phyloP scores from a whole-genome alignment of 345 rosid genomes.

The Eucalyptus shirleyi region DNA sequence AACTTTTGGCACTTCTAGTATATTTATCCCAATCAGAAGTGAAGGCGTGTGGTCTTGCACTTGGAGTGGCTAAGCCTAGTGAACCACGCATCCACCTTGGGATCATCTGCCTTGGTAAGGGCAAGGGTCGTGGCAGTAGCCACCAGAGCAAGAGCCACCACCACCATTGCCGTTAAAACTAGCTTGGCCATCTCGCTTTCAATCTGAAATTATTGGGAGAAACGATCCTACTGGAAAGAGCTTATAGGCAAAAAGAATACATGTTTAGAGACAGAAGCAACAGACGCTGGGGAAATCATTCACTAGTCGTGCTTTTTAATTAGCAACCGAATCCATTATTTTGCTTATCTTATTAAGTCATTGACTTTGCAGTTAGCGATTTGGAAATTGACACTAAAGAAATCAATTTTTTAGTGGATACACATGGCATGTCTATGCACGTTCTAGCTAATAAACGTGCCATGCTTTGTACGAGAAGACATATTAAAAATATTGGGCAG shows the following conservation, averaged over 20 bases:
- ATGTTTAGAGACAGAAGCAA: not conserved
- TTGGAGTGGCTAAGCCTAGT: not conserved
- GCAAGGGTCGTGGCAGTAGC: slow-evolving; percentile 4
- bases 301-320: not conserved
- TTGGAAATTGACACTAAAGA: too few relatives aligned
- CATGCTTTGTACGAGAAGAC: too few relatives aligned
- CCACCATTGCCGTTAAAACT: slow-evolving; percentile 2
- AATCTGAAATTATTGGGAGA: not conserved
- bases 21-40: slow-evolving; percentile 5
- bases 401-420: too few relatives aligned
- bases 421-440: too few relatives aligned
- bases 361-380: too few relatives aligned
- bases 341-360: too few relatives aligned
- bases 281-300: not conserved
- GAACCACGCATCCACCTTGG: not conserved
- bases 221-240: not conserved
- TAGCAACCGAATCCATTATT: not conserved
- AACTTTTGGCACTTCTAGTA: too few relatives aligned
- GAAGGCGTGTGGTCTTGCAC: slow-evolving; percentile 42
- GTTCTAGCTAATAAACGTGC: too few relatives aligned
- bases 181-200: not conserved
- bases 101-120: not conserved
- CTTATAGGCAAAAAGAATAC: not conserved
- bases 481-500: too few relatives aligned
- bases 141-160: not conserved